Evolutionary conservation across 306 rosid genomes (phyloP), one percentile per base, ranked within the genome.

Genomic region (peach (Prunus persica)): DNA sequence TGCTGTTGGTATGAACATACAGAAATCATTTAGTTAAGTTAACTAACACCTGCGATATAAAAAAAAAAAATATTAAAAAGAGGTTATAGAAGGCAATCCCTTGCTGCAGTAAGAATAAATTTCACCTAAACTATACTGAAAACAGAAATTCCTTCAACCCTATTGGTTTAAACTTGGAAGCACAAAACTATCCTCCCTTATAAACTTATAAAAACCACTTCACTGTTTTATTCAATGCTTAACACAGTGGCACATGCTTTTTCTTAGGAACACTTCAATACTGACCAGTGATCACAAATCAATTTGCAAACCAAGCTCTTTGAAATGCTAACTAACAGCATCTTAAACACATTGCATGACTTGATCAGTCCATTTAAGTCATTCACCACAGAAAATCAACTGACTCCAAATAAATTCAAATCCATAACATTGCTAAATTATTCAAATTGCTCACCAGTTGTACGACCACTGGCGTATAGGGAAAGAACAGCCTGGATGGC

Each of bases 401-500:
- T 28, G 9, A 10, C 11, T 56, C 25, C 13, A 68, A 72, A 69
- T 24, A 8, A 57, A 74, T 19, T 55, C 16, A 64, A 14, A 63
- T 52, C 46, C 43, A 22, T 3, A 41, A 69, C 62, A 67, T 50
- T 50, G 38, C 69, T 50, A 38, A 49, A 79, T 64, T 43, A 38
- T 30, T 73, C 24, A 61, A 61, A 56, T 60, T 46, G 73, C 93
- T 87, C 71, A 92, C 97, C 96, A 49, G 97, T 90, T 57, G 97
- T 93, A 55, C 97, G 97, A 76, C 97, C 97, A 85, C 96, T 90
- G 45, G 97, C 93, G 43, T 93, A 93, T 41, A 93, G 87, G 81
- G 97, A 93, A 15, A 93, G 87, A 68, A 93, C 97, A 75, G 96
- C 97, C 88, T 92, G 96, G 80, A 90, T 92, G 67, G 97, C 97